Conservation (phyloP, 345 rosid genomes). For the Garcia nutans region DNA sequence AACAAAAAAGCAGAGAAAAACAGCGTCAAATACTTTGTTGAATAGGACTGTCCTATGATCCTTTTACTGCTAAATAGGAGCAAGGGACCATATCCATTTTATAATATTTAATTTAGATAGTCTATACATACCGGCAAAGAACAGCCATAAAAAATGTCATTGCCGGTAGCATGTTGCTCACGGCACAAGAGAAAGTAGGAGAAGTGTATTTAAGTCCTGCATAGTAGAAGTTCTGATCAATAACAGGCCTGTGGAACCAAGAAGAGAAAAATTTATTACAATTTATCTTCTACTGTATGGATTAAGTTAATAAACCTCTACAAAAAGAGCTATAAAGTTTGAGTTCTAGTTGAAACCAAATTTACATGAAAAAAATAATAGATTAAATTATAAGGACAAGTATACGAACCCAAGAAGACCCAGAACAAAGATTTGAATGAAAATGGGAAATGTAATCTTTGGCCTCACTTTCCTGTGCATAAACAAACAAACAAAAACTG, state of each 20-base stretch:
- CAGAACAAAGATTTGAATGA: constrained; percentile 21
- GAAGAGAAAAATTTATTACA: neutral
- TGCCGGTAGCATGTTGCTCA: constrained; percentile 31
- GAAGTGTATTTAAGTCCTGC: constrained; percentile 30
- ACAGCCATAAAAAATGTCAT: constrained; percentile 34
- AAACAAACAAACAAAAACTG: neutral
- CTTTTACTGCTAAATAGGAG: too few relatives aligned
- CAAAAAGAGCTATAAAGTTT: too few relatives aligned
- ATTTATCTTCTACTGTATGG: too few relatives aligned
- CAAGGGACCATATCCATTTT: neutral
- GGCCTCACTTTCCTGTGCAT: constrained; percentile 24
- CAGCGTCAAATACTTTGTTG: neutral
- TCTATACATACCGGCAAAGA: constrained; percentile 20
- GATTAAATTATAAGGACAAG: too few relatives aligned
- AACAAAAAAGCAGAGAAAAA: neutral
- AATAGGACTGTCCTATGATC: too few relatives aligned
- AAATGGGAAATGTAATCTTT: constrained; percentile 25
- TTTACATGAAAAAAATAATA: too few relatives aligned
- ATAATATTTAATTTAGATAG: too few relatives aligned
- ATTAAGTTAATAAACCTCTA: too few relatives aligned
- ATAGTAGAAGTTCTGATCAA: constrained; percentile 32
- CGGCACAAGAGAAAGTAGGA: constrained; percentile 28
- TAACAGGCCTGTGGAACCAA: constrained; percentile 22
- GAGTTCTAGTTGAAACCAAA: too few relatives aligned
- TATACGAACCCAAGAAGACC: constrained; percentile 26